Percentiles rank a stretch among this genome's conserved stretches.
These are phyloP conservation scores for Peterozyma toletana DNA, from an alignment of 805 yeast species.

Conservation along the genomic window DNA sequence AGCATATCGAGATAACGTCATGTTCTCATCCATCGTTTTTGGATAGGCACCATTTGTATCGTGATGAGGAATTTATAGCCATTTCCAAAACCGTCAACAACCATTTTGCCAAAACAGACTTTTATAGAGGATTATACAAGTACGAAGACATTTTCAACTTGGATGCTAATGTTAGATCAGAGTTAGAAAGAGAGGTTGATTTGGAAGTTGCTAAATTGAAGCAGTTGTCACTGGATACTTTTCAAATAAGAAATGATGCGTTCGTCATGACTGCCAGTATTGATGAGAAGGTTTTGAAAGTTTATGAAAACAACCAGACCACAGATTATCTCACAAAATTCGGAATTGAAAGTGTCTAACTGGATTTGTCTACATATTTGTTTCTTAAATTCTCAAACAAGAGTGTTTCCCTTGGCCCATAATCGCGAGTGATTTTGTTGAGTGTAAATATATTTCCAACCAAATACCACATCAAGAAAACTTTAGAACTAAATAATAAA, in stretches of 20 bases:
- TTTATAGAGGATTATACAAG: constrained; percentile 3
- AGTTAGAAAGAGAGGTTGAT: constrained; percentile 5
- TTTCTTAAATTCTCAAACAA: too few species aligned
- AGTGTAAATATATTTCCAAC: too few species aligned
- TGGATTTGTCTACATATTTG: too few species aligned
- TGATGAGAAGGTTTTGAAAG: constrained; percentile 8
- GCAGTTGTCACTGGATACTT: neutral
- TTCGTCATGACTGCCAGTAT: constrained; percentile 8
- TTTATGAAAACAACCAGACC: constrained; percentile 22
- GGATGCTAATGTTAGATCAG: neutral
- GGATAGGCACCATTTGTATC: constrained; percentile 16
- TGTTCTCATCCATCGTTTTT: constrained; percentile 15
- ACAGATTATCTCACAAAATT: constrained; percentile 12
- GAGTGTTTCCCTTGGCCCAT: too few species aligned
- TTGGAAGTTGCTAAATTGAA: constrained; percentile 3
- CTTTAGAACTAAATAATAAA: neutral
- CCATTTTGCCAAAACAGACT: constrained; percentile 1
- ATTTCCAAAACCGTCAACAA: constrained; percentile 15
- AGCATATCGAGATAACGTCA: constrained; percentile 31
- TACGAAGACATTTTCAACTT: constrained; percentile 4
- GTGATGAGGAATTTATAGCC: constrained; percentile 28
- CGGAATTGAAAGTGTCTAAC: neutral
- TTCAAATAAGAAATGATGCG: neutral
- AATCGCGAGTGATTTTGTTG: too few species aligned
- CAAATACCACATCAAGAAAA: too few species aligned